phyloP scores from a whole-genome alignment of 2,329 filamentous ascomycete species.

The Trichophyton rubrum region DNA sequence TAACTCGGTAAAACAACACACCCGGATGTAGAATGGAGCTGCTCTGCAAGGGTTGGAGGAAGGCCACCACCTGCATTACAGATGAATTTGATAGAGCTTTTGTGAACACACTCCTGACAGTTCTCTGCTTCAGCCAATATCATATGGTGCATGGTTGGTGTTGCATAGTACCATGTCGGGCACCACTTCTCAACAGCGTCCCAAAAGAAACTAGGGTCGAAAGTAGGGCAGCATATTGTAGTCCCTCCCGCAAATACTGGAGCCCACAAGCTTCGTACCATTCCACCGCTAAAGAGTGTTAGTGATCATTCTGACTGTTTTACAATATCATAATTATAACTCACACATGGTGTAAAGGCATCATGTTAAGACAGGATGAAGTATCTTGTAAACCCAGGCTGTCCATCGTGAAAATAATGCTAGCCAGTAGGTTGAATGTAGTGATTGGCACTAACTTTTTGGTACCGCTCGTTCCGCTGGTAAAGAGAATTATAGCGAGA shows the following conservation, averaged over 20 bases:
- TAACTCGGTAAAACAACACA: constrained; percentile 4
- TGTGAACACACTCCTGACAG: not conserved
- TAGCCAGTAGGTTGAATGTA: not conserved
- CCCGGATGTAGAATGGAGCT: not conserved
- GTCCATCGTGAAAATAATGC: not conserved
- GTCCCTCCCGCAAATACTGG: not conserved
- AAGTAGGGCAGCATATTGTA: not conserved
- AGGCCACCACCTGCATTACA: constrained; percentile 2
- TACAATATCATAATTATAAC: not conserved
- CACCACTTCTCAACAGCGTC: not conserved
- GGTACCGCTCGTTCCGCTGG: constrained; percentile 2
- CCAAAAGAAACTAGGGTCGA: constrained; percentile 3
- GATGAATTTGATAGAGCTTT: not conserved
- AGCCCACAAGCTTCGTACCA: constrained; percentile 1
- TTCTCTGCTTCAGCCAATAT: not conserved
- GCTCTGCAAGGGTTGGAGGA: not conserved
- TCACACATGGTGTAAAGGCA: constrained; percentile 3
- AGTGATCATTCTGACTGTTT: not conserved
- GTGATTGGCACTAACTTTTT: constrained; percentile 4
- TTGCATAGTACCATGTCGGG: constrained; percentile 5
- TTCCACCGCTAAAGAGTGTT: not conserved
- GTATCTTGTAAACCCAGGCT: not conserved
- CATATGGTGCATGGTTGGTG: constrained; percentile 5
- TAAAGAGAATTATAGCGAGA: constrained; percentile 3
- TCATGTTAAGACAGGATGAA: constrained; percentile 2